phyloP scores from a whole-genome alignment of 495 filamentous ascomycete genomes.

The Penicillium paxilli region DNA sequence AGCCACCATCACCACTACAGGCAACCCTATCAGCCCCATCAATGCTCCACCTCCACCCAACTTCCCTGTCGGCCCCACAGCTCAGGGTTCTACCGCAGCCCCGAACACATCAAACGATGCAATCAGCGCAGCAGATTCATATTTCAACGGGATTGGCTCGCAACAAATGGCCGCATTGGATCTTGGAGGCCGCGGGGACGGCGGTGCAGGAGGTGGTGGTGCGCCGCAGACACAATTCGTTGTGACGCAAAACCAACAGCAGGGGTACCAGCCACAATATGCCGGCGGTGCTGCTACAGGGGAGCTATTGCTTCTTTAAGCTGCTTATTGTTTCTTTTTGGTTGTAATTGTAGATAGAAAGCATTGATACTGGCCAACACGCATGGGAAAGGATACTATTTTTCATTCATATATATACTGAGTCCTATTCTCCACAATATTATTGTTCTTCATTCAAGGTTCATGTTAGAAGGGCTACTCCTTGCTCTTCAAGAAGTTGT shows the following conservation, averaged over 20 bases:
- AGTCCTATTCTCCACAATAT: neutral
- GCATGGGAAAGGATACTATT: conserved; percentile 8
- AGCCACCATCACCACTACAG: conserved; percentile 26
- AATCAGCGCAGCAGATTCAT: conserved; percentile 78
- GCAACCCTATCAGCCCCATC: conserved; percentile 20
- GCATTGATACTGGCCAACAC: conserved; percentile 4
- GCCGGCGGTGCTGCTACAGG: conserved; percentile 49
- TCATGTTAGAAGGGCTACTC: too few relatives aligned
- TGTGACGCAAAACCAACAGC: conserved; percentile 56
- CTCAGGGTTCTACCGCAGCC: conserved; percentile 13
- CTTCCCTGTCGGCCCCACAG: conserved; percentile 14
- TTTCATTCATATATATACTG: neutral
- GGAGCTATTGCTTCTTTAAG: conserved; percentile 48
- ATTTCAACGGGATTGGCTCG: conserved; percentile 73
- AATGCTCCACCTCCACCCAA: conserved; percentile 20
- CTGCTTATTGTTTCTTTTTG: conserved; percentile 1
- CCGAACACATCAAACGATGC: conserved; percentile 45
- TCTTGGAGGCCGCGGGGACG: conserved; percentile 50
- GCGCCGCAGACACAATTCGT: conserved; percentile 49
- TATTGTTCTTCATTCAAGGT: neutral
- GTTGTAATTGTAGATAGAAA: conserved; percentile 30
- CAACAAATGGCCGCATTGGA: conserved; percentile 71
- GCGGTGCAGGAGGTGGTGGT: conserved; percentile 37
- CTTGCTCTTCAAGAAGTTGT: too few relatives aligned
- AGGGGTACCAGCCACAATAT: conserved; percentile 51